Percentiles rank a stretch among this genome's conserved stretches.
phyloP scores from a whole-genome alignment of 768 basidiomycete species.

The Macrolepiota dolichaula region DNA sequence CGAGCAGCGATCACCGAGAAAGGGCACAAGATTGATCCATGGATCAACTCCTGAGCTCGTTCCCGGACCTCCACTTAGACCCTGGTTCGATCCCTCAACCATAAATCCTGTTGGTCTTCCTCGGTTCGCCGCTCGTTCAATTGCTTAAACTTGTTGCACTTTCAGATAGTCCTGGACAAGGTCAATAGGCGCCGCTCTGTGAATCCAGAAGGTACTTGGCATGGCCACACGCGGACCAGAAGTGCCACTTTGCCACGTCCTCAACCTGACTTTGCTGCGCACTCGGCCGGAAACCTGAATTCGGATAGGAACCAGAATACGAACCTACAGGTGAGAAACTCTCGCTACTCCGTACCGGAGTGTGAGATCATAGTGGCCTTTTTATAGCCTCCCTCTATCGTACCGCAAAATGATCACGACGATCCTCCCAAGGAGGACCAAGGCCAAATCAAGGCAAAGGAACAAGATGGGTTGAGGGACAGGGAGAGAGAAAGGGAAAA shows the following conservation, averaged over 20 bases:
- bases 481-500: not conserved
- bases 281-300: not conserved
- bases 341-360: not conserved
- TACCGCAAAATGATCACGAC: not conserved
- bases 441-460: not conserved
- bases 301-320: not conserved
- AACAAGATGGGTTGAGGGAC: not conserved
- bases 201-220: conserved; percentile 10
- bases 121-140: too few relatives aligned
- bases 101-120: not conserved
- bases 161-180: not conserved
- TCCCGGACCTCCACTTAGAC: not conserved
- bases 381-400: conserved; percentile 7
- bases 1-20: not conserved
- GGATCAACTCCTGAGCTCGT: not conserved
- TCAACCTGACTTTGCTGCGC: not conserved
- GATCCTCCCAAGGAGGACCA: not conserved
- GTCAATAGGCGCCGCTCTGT: not conserved
- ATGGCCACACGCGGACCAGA: not conserved
- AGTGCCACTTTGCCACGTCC: not conserved
- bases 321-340: not conserved
- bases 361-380: not conserved
- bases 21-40: too few relatives aligned
- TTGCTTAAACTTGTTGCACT: not conserved
- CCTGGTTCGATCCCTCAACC: conserved; percentile 3